Base-by-base conservation (phyloP, 2,329 filamentous ascomycete species). In the Colletotrichum melonis region DNA sequence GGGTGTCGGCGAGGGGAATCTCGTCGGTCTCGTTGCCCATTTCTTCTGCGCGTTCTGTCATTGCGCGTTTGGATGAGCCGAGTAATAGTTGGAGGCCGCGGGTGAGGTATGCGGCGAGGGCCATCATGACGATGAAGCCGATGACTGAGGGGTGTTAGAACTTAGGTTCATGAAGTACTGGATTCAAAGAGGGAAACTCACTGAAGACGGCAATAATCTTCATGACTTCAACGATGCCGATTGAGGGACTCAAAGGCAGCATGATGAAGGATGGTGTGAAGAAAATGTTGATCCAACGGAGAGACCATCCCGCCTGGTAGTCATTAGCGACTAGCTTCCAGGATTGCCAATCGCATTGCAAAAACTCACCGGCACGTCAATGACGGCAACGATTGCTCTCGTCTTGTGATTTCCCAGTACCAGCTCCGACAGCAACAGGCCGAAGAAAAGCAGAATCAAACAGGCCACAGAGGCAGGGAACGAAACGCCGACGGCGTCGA, bases 381-480 rank as follows among this genome's bases (percentile, higher is more conserved):
- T 84, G 0, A 87, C 60, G 9, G 79, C 80, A 4, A 91, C 85
- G 22, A 90, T 63, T 28, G 79, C 81, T 72, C 83, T 86, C 2
- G 88, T 89, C 68, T 80, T 85, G 63, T 85, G 82, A 49, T 85
- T 84, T 8, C 89, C 89, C 22, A 91, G 74, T 0, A 85, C 63
- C 4, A 79, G 67, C 77, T 91, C 88, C 9, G 81, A 85, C 0
- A 84, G 67, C 8, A 91, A 82, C 12, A 91, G 80, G 0, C 78
- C 82, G 24, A 88, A 76, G 76, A 91, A 90, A 2, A 91, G 80
- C 9, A 90, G 74, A 56, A 91, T 80, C 76, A 92, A 83, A 56
- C 88, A 89, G 4, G 89, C 88, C 3, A 92, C 89, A 2, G 89
- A 91, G 2, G 90, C 87, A 0, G 89, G 89, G 73, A 92, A 92